phyloP scores from a whole-genome alignment of 371 early-diverging fungal genomes.

The Rhizopus stolonifer region DNA sequence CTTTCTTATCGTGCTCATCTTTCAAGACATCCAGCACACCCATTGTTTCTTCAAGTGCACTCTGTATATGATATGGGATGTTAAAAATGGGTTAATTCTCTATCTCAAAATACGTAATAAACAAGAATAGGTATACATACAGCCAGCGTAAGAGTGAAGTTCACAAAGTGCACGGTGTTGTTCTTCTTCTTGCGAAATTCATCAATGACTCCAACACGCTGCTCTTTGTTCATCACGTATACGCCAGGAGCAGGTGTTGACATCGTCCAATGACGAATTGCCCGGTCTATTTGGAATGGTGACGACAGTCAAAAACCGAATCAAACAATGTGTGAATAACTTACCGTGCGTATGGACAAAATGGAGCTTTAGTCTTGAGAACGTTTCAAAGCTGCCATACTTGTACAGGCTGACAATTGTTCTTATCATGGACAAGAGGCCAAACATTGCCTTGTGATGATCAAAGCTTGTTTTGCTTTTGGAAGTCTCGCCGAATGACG shows the following conservation, averaged over 20 bases:
- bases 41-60: slow-evolving; percentile 3
- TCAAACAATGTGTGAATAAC: slow-evolving; percentile 7
- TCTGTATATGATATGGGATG: slow-evolving; percentile 11
- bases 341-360: slow-evolving; percentile 3
- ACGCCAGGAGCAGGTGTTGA: slow-evolving; percentile 5
- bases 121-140: slow-evolving; percentile 14
- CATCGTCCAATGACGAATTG: slow-evolving; percentile 6
- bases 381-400: slow-evolving; percentile 11
- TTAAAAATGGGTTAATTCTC: slow-evolving; percentile 6
- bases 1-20: not conserved
- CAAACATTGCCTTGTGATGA: slow-evolving; percentile 16
- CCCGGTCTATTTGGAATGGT: slow-evolving; percentile 4
- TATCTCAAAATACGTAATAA: slow-evolving; percentile 8
- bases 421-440: slow-evolving; percentile 5
- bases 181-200: slow-evolving; percentile 3
- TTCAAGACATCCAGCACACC: not conserved
- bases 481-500: slow-evolving; percentile 6
- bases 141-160: slow-evolving; percentile 10
- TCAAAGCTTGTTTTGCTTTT: slow-evolving; percentile 6
- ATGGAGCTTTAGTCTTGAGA: slow-evolving; percentile 9
- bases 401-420: slow-evolving; percentile 5
- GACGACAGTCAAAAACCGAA: slow-evolving; percentile 4
- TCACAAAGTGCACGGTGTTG: slow-evolving; percentile 7
- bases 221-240: slow-evolving; percentile 4
- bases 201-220: slow-evolving; percentile 13